Percentiles rank a stretch among this genome's conserved stretches.
Evolutionary conservation across 129 eudicot species (phyloP).

Genomic region (Ambrosia trifida): DNA sequence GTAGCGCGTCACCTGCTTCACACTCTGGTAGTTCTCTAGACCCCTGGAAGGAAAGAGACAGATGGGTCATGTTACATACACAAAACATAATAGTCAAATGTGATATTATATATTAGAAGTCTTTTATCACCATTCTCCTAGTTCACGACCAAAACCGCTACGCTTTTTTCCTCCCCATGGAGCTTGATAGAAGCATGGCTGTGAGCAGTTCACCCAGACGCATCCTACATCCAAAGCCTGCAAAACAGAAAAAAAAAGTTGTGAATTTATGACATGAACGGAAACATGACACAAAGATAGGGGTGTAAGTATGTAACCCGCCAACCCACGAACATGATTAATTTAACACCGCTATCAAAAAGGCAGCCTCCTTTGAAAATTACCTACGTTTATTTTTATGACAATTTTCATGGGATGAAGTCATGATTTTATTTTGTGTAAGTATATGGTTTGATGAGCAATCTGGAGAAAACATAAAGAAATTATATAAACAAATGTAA

Average conservation of each 20-base stretch:
- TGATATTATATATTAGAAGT: neutral
- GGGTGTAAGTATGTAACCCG: no score
- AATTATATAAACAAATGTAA: neutral
- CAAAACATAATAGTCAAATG: neutral
- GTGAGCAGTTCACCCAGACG: conserved; percentile 93
- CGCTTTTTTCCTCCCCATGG: conserved; percentile 95
- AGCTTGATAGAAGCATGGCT: conserved; percentile 93
- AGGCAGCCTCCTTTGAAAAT: neutral
- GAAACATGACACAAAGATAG: no score
- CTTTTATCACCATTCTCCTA: conserved; percentile 72
- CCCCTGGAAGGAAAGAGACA: conserved; percentile 31
- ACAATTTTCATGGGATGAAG: conserved; percentile 1
- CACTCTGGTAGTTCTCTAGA: conserved; percentile 68
- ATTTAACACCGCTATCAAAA: no score
- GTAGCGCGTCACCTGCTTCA: conserved; percentile 81
- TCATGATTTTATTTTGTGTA: neutral
- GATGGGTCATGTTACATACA: neutral
- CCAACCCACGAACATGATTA: no score
- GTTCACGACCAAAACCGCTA: conserved; percentile 94
- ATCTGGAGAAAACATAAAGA: neutral
- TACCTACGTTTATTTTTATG: neutral
- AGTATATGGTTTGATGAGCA: neutral
- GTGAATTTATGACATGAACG: no score
- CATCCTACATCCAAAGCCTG: conserved; percentile 75
- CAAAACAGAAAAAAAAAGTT: conserved; percentile 5